These are phyloP conservation scores for Mycena leptocephala DNA, from an alignment of 768 basidiomycete genomes.

Conservation along the genomic window DNA sequence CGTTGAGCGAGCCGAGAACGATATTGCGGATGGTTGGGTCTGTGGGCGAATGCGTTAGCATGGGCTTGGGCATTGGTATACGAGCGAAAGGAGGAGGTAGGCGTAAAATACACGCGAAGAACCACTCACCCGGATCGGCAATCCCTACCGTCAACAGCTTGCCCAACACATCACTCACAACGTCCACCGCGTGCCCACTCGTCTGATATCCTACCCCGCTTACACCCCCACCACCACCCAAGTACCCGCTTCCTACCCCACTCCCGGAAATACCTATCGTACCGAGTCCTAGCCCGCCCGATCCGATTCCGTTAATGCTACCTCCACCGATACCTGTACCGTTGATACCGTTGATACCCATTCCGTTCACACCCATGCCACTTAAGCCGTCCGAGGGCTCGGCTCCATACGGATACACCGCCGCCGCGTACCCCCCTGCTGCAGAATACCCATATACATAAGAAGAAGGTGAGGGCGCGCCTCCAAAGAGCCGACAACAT, in stretches of 20 bases:
- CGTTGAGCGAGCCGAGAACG: constrained; percentile 76
- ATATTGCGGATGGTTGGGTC: constrained; percentile 43
- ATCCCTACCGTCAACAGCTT: constrained; percentile 96
- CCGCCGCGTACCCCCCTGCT: too few relatives aligned
- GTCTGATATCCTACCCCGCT: constrained; percentile 87
- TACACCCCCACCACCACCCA: neutral
- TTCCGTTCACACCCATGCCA: too few relatives aligned
- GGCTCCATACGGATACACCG: too few relatives aligned
- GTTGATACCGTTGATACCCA: too few relatives aligned
- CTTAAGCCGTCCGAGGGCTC: too few relatives aligned
- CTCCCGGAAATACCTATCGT: neutral
- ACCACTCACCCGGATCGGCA: constrained; percentile 92
- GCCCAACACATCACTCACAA: constrained; percentile 97
- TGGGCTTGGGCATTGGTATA: too few relatives aligned
- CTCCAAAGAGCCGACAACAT: constrained; percentile 92
- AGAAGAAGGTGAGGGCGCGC: constrained; percentile 52
- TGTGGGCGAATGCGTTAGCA: too few relatives aligned
- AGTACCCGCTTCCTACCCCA: neutral
- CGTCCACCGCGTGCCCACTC: constrained; percentile 96
- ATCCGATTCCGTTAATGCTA: neutral
- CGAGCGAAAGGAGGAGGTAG: too few relatives aligned
- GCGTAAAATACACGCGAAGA: too few relatives aligned
- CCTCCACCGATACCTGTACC: too few relatives aligned
- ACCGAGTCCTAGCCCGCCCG: neutral
- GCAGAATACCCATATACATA: too few relatives aligned